Conservation (phyloP, 2,329 filamentous ascomycete species). For the Fusarium brevicatenulatum region DNA sequence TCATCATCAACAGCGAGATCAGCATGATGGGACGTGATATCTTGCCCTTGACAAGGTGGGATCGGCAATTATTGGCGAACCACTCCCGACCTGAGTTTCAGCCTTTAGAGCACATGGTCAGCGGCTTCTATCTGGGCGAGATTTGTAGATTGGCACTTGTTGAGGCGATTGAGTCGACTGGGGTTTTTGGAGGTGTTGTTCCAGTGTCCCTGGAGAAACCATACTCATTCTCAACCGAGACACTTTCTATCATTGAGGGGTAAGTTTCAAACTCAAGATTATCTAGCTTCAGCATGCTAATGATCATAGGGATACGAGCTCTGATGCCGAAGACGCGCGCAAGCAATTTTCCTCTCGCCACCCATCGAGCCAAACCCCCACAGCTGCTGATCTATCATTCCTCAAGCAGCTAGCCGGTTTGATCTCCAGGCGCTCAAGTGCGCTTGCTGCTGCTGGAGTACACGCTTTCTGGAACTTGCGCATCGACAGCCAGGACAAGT, state of each 20-base stretch:
- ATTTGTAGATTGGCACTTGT: conserved; percentile 67
- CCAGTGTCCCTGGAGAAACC: conserved; percentile 62
- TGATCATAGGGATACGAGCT: conserved; percentile 55
- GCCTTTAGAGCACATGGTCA: conserved; percentile 70
- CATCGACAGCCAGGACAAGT: conserved; percentile 57
- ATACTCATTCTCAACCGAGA: conserved; percentile 71
- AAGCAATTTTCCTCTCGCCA: conserved; percentile 61
- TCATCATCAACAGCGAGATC: conserved; percentile 74
- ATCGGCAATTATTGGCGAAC: conserved; percentile 60
- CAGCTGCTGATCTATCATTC: conserved; percentile 59
- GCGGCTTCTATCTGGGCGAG: conserved; percentile 74
- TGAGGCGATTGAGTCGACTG: conserved; percentile 66
- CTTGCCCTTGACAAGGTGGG: conserved; percentile 71
- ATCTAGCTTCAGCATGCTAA: conserved; percentile 32
- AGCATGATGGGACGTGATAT: conserved; percentile 72
- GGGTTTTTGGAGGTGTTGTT: conserved; percentile 65
- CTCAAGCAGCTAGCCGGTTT: conserved; percentile 64
- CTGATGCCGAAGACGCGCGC: conserved; percentile 56
- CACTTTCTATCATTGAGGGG: conserved; percentile 67
- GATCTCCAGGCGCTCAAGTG: conserved; percentile 67
- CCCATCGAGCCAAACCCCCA: conserved; percentile 56
- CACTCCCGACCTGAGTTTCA: conserved; percentile 70
- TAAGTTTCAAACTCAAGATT: conserved; percentile 49
- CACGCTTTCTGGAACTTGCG: conserved; percentile 69
- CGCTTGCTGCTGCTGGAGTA: conserved; percentile 67